These are phyloP conservation scores for Nelumbo lutea DNA, from an alignment of 164 flowering plant species.

Conservation along the genomic window DNA sequence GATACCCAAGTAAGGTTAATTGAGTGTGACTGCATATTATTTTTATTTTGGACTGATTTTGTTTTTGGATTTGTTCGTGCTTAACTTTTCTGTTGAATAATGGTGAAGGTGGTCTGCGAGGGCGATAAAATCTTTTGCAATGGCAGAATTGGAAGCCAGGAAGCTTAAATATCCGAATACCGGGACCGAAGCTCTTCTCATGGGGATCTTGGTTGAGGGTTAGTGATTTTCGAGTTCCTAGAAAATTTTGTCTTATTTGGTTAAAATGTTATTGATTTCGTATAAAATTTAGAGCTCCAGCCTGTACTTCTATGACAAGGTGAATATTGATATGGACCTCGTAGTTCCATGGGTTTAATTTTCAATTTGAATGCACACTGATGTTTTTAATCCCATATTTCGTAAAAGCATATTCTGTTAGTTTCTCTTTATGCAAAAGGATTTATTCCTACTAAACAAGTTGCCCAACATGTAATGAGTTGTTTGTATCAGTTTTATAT, in stretches of 20 bases:
- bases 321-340: background rate
- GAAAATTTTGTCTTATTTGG: background rate
- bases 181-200: slow-evolving; percentile 77
- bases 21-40: background rate
- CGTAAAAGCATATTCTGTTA: background rate
- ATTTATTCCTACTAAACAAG: background rate
- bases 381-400: background rate
- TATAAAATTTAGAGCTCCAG: background rate
- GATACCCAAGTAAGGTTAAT: slow-evolving; percentile 43
- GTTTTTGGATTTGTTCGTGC: background rate
- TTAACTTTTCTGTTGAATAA: background rate
- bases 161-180: slow-evolving; percentile 61
- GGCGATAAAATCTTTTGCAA: slow-evolving; percentile 43
- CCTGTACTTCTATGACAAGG: background rate
- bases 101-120: slow-evolving; percentile 35
- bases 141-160: slow-evolving; percentile 59
- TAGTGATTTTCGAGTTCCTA: slow-evolving; percentile 13
- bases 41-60: background rate
- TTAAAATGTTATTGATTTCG: background rate
- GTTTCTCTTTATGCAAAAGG: background rate
- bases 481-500: no score
- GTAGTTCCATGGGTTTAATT: background rate
- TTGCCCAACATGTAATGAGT: background rate
- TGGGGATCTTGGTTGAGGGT: slow-evolving; percentile 67
- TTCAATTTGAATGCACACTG: background rate